These are phyloP conservation scores for Suillus brevipes DNA, from an alignment of 768 basidiomycete genomes.

Conservation along the genomic window DNA sequence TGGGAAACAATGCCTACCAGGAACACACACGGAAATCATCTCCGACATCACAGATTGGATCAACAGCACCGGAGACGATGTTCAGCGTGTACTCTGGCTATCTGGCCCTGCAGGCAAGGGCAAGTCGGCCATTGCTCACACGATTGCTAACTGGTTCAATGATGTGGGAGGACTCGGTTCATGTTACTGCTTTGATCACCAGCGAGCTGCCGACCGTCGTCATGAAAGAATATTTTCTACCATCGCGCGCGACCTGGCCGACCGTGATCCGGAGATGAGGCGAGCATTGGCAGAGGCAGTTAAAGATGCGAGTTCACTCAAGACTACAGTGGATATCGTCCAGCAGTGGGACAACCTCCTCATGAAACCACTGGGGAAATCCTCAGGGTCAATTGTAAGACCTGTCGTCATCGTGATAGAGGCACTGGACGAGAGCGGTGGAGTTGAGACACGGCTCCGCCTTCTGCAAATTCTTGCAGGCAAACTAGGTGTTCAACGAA, in stretches of 20 bases:
- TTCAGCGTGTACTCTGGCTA: background rate
- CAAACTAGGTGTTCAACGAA: background rate
- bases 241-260: background rate
- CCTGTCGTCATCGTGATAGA: constrained; percentile 29
- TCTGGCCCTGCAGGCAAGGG: background rate
- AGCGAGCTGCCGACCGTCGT: constrained; percentile 8
- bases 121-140: constrained; percentile 4
- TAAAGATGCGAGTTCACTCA: background rate
- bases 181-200: constrained; percentile 4
- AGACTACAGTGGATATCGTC: background rate
- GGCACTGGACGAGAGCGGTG: constrained; percentile 20
- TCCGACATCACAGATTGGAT: constrained; percentile 27
- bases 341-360: constrained; percentile 20
- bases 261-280: background rate
- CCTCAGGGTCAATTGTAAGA: constrained; percentile 12
- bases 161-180: background rate
- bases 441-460: background rate
- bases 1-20: constrained; percentile 14
- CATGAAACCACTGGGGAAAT: constrained; percentile 9
- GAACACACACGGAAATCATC: constrained; percentile 24
- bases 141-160: constrained; percentile 15
- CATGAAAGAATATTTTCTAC: constrained; percentile 16
- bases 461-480: constrained; percentile 15
- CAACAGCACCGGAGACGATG: constrained; percentile 9
- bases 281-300: background rate